phyloP scores from a whole-genome alignment of 129 eudicot species.

The Dittrichia graveolens region DNA sequence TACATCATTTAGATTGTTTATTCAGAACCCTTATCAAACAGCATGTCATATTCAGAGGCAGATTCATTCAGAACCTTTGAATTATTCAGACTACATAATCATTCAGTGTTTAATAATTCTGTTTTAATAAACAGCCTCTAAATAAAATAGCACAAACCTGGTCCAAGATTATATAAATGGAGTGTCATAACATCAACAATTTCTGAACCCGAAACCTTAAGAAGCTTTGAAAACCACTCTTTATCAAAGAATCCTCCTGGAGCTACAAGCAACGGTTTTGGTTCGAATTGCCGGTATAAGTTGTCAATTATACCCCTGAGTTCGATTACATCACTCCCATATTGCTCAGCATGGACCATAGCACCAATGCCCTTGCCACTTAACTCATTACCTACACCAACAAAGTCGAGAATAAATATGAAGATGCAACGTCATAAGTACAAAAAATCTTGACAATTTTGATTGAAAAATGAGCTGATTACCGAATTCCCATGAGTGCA shows the following conservation, averaged over 20 bases:
- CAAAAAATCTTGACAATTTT: slow-evolving; percentile 7
- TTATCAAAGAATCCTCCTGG: slow-evolving; percentile 92
- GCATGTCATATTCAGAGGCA: no score
- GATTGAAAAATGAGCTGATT: slow-evolving; percentile 35
- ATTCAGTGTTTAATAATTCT: no score
- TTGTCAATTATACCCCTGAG: slow-evolving; percentile 55
- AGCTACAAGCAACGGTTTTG: slow-evolving; percentile 66
- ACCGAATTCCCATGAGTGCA: slow-evolving; percentile 98
- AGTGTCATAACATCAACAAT: slow-evolving; percentile 68
- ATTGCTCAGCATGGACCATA: slow-evolving; percentile 67
- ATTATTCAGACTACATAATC: no score
- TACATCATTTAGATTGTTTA: no score
- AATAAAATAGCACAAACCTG: slow-evolving; percentile 55
- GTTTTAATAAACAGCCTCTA: no score
- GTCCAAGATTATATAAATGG: slow-evolving; percentile 81
- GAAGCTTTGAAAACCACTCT: slow-evolving; percentile 75
- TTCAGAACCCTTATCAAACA: no score
- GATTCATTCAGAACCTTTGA: no score
- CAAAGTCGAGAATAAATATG: slow-evolving; percentile 5
- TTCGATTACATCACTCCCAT: slow-evolving; percentile 61
- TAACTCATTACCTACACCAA: slow-evolving; percentile 76
- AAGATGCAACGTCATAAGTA: slow-evolving; percentile 1
- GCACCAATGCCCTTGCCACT: slow-evolving; percentile 85
- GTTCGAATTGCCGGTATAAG: slow-evolving; percentile 38
- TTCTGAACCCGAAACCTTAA: slow-evolving; percentile 63